Evolutionary conservation across 106 monocot genomes (phyloP).

Genomic region (Platanthera zijinensis): DNA sequence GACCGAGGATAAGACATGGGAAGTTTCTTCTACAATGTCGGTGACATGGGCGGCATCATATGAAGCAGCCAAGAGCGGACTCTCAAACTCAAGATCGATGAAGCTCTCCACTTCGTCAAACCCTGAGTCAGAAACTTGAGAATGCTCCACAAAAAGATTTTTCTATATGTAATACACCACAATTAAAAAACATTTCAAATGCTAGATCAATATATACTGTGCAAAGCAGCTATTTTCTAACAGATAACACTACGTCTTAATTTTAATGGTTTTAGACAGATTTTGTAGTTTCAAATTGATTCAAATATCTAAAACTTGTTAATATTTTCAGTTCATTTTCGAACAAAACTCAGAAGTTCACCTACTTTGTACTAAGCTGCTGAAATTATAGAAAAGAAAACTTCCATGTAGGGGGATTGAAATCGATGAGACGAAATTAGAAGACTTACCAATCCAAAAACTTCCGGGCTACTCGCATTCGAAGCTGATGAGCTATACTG

Average conservation of each 20-base stretch:
- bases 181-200: slow-evolving; percentile 3
- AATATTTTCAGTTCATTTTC: no score
- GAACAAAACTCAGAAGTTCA: no score
- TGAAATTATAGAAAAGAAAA: no score
- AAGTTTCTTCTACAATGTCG: slow-evolving; percentile 2
- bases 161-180: slow-evolving; percentile 18
- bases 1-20: slow-evolving; percentile 12
- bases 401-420: no score
- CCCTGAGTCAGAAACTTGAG: slow-evolving; percentile 30
- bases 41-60: slow-evolving; percentile 12
- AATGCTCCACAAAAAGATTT: slow-evolving; percentile 11
- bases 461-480: slow-evolving; percentile 19
- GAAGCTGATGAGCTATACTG: slow-evolving; percentile 25
- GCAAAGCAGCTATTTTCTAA: background rate
- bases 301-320: no score
- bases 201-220: background rate
- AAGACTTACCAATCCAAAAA: slow-evolving; percentile 26
- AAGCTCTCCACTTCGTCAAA: slow-evolving; percentile 54
- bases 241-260: background rate
- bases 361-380: no score
- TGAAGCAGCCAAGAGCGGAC: slow-evolving; percentile 16
- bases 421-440: background rate
- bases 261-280: background rate
- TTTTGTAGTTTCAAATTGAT: no score
- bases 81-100: slow-evolving; percentile 19